Conservation (phyloP, 768 basidiomycete species). For the Melanogaster broomeanus region DNA sequence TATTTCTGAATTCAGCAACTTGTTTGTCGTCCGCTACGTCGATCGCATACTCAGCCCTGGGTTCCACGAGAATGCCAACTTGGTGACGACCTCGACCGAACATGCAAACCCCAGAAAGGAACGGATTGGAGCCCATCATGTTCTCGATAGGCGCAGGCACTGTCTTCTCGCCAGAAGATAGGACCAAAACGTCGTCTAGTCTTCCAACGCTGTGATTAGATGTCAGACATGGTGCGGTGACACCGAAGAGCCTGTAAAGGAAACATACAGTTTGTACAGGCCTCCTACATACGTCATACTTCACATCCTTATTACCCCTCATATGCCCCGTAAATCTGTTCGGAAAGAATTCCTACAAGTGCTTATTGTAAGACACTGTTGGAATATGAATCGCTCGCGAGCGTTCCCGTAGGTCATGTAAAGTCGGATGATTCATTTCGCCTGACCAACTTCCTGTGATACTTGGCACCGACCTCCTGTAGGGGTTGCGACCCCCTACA, state of each 20-base stretch:
- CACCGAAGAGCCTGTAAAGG: too few relatives aligned
- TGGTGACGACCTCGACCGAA: constrained; percentile 40
- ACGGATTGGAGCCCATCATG: constrained; percentile 17
- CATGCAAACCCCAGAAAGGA: constrained; percentile 36
- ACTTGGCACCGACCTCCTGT: too few relatives aligned
- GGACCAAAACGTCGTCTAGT: constrained; percentile 35
- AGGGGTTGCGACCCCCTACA: too few relatives aligned
- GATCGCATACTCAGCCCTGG: constrained; percentile 33
- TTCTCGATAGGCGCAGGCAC: constrained; percentile 37
- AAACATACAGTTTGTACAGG: constrained; percentile 45
- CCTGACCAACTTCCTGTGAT: too few relatives aligned
- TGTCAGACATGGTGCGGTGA: background rate
- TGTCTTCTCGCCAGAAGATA: constrained; percentile 35
- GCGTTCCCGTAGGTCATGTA: too few relatives aligned
- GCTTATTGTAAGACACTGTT: too few relatives aligned
- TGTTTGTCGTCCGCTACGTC: constrained; percentile 30
- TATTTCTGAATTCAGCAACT: constrained; percentile 35
- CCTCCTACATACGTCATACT: constrained; percentile 3
- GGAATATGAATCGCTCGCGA: too few relatives aligned
- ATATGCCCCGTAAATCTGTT: too few relatives aligned
- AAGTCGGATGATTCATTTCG: too few relatives aligned
- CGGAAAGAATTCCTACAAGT: too few relatives aligned
- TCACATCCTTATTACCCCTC: too few relatives aligned
- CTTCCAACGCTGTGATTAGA: constrained; percentile 37
- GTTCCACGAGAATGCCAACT: constrained; percentile 34